Evolutionary conservation across 495 filamentous ascomycete genomes (phyloP).

Genomic region (Lindgomyces ingoldianus): DNA sequence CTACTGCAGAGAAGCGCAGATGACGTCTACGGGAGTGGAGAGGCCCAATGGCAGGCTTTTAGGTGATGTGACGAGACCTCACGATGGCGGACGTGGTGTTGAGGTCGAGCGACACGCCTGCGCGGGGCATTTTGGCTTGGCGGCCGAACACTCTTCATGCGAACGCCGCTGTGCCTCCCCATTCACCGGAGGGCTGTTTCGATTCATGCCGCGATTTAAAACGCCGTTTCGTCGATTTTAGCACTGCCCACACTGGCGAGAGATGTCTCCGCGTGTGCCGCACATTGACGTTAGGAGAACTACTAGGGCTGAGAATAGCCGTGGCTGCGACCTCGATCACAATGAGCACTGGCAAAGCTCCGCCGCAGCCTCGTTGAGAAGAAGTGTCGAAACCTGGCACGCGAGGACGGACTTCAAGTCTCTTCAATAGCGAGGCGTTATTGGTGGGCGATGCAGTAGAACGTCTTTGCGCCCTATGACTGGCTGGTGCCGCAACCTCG

Average conservation of each 20-base stretch:
- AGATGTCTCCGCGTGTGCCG: background rate
- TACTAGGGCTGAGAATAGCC: background rate
- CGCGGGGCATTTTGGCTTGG: constrained; percentile 9
- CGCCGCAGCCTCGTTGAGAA: constrained; percentile 9
- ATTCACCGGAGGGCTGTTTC: constrained; percentile 3
- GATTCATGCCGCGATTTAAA: background rate
- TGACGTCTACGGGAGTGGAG: background rate
- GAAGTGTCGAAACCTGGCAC: background rate
- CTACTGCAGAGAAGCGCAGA: background rate
- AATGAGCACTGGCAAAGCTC: background rate
- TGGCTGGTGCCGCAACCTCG: constrained; percentile 9
- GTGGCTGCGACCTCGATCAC: background rate
- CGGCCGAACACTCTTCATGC: constrained; percentile 16
- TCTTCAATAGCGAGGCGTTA: constrained; percentile 9
- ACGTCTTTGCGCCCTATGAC: constrained; percentile 8
- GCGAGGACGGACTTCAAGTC: background rate
- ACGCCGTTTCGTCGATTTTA: background rate
- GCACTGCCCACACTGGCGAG: background rate
- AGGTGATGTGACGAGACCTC: constrained; percentile 12
- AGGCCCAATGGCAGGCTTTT: constrained; percentile 20
- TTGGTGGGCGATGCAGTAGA: constrained; percentile 24
- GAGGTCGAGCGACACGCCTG: constrained; percentile 24
- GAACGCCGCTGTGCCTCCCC: constrained; percentile 14
- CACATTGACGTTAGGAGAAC: background rate
- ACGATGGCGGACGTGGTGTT: constrained; percentile 31